Percentiles rank a stretch among this genome's conserved stretches.
phyloP scores from a whole-genome alignment of 768 basidiomycete species.

The Tephrocybe sp. region DNA sequence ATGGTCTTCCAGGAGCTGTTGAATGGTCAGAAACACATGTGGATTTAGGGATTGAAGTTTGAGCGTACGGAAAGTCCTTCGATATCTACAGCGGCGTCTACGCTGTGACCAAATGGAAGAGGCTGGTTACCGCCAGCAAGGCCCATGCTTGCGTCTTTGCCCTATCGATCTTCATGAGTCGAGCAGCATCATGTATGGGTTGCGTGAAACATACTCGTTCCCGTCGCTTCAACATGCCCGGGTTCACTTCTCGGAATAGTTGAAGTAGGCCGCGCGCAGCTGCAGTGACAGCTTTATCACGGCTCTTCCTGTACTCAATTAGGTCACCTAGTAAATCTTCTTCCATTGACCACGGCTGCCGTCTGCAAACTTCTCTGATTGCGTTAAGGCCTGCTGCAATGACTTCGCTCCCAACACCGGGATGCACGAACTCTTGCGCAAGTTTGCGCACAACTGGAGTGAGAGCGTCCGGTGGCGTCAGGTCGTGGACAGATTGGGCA shows the following conservation, averaged over 20 bases:
- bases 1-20: conserved; percentile 85
- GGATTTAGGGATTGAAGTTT: neutral
- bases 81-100: conserved; percentile 76
- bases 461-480: conserved; percentile 91
- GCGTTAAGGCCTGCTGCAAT: conserved; percentile 96
- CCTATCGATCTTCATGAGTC: conserved; percentile 42
- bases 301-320: conserved; percentile 92
- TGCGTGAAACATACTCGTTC: conserved; percentile 60
- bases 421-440: conserved; percentile 95
- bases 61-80: conserved; percentile 79
- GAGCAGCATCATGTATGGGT: neutral
- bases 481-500: conserved; percentile 91
- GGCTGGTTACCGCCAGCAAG: conserved; percentile 60
- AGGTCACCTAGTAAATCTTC: conserved; percentile 90
- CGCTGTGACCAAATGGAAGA: conserved; percentile 79
- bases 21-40: neutral
- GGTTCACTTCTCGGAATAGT: conserved; percentile 95
- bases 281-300: conserved; percentile 90
- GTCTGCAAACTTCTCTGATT: conserved; percentile 88
- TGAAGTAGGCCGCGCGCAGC: conserved; percentile 85
- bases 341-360: conserved; percentile 97
- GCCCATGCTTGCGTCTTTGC: conserved; percentile 87
- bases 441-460: conserved; percentile 88
- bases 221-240: conserved; percentile 82
- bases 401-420: conserved; percentile 93